Percentiles rank a stretch among this genome's conserved stretches.
These are phyloP conservation scores for Passiflora organensis DNA, from an alignment of 345 rosid species.

Conservation along the genomic window DNA sequence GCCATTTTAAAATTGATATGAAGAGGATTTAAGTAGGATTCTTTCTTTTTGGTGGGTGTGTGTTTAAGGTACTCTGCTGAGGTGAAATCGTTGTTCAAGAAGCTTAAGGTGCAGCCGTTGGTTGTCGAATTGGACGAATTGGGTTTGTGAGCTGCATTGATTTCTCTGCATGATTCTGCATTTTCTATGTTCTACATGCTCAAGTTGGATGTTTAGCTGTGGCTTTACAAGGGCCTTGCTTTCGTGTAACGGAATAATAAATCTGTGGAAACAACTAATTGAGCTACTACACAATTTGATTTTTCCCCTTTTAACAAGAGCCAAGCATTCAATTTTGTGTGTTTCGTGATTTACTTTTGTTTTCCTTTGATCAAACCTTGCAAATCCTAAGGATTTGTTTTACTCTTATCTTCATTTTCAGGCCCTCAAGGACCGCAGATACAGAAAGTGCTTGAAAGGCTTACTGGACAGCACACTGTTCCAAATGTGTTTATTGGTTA, in stretches of 20 bases:
- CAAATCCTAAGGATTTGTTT: background rate
- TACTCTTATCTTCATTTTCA: constrained; percentile 15
- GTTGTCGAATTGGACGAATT: constrained; percentile 87
- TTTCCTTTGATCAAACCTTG: background rate
- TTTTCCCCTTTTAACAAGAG: background rate
- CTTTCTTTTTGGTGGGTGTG: background rate
- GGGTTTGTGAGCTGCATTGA: constrained; percentile 40
- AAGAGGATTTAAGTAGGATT: background rate
- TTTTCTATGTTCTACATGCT: background rate
- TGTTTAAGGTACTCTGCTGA: constrained; percentile 69
- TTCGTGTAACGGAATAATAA: too few species aligned
- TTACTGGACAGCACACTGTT: constrained; percentile 89
- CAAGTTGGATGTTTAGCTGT: too few species aligned
- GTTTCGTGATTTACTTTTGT: background rate
- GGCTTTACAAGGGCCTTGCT: too few species aligned
- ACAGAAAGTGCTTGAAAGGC: constrained; percentile 76
- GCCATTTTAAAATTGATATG: too few species aligned
- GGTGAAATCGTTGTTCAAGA: constrained; percentile 83
- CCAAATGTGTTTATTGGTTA: constrained; percentile 93
- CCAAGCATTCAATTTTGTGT: background rate
- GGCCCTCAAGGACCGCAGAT: constrained; percentile 93
- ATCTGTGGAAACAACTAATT: too few species aligned
- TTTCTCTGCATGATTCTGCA: background rate
- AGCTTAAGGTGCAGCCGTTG: constrained; percentile 63
- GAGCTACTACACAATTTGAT: too few species aligned